A percentile compares a stretch with the other conserved stretches of the same genome.
These are phyloP conservation scores for Carallia brachiata DNA, from an alignment of 345 rosid genomes.

Conservation along the genomic window DNA sequence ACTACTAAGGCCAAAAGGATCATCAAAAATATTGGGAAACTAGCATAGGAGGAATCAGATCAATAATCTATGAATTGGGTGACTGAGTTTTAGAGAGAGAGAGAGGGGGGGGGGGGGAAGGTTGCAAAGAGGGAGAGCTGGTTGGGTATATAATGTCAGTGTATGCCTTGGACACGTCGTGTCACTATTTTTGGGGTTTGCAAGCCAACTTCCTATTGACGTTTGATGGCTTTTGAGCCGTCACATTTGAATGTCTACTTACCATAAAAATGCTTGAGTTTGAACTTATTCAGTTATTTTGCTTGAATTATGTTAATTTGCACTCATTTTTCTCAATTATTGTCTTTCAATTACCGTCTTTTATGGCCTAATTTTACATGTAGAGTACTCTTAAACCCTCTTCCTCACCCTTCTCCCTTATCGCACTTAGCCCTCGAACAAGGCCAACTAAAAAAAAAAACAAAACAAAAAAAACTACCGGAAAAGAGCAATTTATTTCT, in stretches of 20 bases:
- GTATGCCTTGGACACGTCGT: background rate
- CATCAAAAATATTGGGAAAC: too few species aligned
- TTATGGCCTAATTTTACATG: background rate
- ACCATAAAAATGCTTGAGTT: background rate
- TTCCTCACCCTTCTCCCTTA: too few species aligned
- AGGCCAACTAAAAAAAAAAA: too few species aligned
- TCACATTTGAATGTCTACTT: background rate
- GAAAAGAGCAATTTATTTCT: too few species aligned
- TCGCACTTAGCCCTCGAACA: too few species aligned
- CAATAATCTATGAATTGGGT: too few species aligned
- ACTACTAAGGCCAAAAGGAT: too few species aligned
- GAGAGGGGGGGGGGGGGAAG: too few species aligned
- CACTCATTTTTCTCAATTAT: background rate
- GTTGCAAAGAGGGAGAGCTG: background rate
- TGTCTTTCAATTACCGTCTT: background rate
- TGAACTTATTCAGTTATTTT: background rate
- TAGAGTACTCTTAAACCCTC: too few species aligned
- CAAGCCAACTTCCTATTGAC: background rate
- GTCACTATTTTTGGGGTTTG: background rate
- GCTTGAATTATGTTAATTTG: background rate
- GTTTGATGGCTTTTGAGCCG: background rate
- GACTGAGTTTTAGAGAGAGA: too few species aligned
- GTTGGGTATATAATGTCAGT: background rate
- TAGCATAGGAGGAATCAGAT: too few species aligned
- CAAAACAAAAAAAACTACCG: too few species aligned